Evolutionary conservation across 495 filamentous ascomycete species (phyloP).

Genomic region (Cetradonia linearis): DNA sequence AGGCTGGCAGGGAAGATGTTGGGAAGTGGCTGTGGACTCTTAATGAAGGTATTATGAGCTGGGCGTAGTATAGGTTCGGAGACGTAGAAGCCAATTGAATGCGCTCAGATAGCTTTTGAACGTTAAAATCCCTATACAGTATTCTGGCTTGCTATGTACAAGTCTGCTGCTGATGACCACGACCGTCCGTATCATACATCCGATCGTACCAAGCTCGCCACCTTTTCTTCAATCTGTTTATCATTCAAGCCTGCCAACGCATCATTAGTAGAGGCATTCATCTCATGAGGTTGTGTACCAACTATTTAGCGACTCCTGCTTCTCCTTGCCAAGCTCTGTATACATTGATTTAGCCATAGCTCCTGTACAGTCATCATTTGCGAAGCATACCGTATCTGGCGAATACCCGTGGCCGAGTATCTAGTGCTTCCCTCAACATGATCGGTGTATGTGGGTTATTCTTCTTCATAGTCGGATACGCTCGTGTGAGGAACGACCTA

Average conservation of each 20-base stretch:
- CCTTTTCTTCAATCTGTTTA: constrained; percentile 82
- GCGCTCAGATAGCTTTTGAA: neutral
- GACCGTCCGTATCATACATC: constrained; percentile 18
- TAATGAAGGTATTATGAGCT: constrained; percentile 57
- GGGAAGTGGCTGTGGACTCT: constrained; percentile 56
- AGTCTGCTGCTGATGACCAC: neutral
- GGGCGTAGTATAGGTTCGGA: constrained; percentile 70
- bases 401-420: constrained; percentile 72
- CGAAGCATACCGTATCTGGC: constrained; percentile 74
- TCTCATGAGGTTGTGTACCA: constrained; percentile 14
- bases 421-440: constrained; percentile 81
- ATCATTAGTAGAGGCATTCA: constrained; percentile 10
- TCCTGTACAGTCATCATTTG: neutral
- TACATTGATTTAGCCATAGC: constrained; percentile 9
- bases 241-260: constrained; percentile 63
- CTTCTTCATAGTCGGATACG: constrained; percentile 99
- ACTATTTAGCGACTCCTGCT: constrained; percentile 73
- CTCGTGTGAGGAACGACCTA: constrained; percentile 80
- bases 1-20: constrained; percentile 54
- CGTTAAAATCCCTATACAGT: neutral
- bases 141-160: constrained; percentile 1
- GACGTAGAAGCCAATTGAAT: constrained; percentile 33
- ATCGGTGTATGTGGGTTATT: constrained; percentile 93
- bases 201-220: constrained; percentile 70
- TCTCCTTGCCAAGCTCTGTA: constrained; percentile 80